Percentiles rank a stretch among this genome's conserved stretches.
Conservation (phyloP, 495 filamentous ascomycete genomes). For the Annulohypoxylon moriforme region DNA sequence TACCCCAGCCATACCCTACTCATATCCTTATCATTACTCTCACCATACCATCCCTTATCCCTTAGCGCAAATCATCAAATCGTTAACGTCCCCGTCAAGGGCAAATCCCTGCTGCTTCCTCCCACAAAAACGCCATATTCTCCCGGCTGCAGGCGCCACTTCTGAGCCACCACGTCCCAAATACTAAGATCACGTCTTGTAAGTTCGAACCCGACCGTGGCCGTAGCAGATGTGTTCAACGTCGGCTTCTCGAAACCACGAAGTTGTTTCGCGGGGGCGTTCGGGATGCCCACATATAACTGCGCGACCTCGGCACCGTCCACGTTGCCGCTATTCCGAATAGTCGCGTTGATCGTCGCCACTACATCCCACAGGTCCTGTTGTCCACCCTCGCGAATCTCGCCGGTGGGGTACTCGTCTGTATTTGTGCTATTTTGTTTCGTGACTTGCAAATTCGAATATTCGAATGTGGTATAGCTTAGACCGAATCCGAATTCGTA, state of each 20-base stretch:
- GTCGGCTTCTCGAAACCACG: conserved; percentile 73
- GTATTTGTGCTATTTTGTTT: conserved; percentile 41
- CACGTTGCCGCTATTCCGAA: conserved; percentile 65
- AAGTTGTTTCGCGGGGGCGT: conserved; percentile 65
- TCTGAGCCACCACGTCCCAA: conserved; percentile 70
- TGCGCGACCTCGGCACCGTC: conserved; percentile 67
- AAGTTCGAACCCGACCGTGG: conserved; percentile 63
- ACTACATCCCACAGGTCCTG: conserved; percentile 67
- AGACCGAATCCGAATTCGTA: conserved; percentile 74
- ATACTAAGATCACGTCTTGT: conserved; percentile 72
- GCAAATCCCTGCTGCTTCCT: conserved; percentile 73
- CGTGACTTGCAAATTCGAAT: conserved; percentile 50
- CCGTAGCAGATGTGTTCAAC: conserved; percentile 53
- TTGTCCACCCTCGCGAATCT: conserved; percentile 65
- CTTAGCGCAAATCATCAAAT: conserved; percentile 32
- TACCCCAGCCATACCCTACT: background rate
- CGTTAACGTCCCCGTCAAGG: conserved; percentile 49
- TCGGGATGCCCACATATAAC: conserved; percentile 69
- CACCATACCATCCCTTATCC: background rate
- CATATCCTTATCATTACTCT: background rate
- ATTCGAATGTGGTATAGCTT: conserved; percentile 69
- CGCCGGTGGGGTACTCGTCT: conserved; percentile 48
- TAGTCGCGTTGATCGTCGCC: conserved; percentile 57
- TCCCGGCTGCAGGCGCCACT: conserved; percentile 64
- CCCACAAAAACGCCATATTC: conserved; percentile 64